These are phyloP conservation scores for Colletotrichum spaethianum DNA, from an alignment of 2,329 filamentous ascomycete species.

Conservation along the genomic window DNA sequence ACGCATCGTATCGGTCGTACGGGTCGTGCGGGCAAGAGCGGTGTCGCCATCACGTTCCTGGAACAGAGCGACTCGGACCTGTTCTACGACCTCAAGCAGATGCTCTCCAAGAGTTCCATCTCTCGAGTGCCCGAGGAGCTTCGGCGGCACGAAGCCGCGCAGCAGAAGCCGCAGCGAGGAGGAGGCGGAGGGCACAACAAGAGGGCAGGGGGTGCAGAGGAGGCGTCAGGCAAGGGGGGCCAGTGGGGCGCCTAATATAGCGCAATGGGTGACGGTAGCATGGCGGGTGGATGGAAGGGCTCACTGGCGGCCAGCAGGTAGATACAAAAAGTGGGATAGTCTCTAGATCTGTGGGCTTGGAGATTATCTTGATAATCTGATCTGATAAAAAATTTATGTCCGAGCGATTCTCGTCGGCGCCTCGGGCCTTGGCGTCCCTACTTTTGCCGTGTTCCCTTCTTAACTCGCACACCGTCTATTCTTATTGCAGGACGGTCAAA, in stretches of 20 bases:
- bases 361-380: slow-evolving; percentile 41
- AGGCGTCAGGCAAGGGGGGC: slow-evolving; percentile 34
- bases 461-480: neutral
- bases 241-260: slow-evolving; percentile 37
- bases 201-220: slow-evolving; percentile 45
- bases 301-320: slow-evolving; percentile 15
- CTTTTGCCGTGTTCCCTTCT: neutral
- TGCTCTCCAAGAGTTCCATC: slow-evolving; percentile 91
- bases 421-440: slow-evolving; percentile 28
- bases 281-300: slow-evolving; percentile 26
- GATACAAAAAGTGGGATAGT: slow-evolving; percentile 19
- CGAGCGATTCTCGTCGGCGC: slow-evolving; percentile 31
- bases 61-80: slow-evolving; percentile 91
- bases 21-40: slow-evolving; percentile 95
- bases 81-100: slow-evolving; percentile 95
- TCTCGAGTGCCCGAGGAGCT: slow-evolving; percentile 93
- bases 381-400: slow-evolving; percentile 34
- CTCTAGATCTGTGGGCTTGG: slow-evolving; percentile 16
- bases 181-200: slow-evolving; percentile 9
- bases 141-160: slow-evolving; percentile 89
- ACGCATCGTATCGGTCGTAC: slow-evolving; percentile 98
- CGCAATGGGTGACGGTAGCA: slow-evolving; percentile 35
- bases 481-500: neutral
- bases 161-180: slow-evolving; percentile 75
- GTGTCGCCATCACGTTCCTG: slow-evolving; percentile 96